phyloP scores from a whole-genome alignment of 83 land plant species.

The Larix sibirica region DNA sequence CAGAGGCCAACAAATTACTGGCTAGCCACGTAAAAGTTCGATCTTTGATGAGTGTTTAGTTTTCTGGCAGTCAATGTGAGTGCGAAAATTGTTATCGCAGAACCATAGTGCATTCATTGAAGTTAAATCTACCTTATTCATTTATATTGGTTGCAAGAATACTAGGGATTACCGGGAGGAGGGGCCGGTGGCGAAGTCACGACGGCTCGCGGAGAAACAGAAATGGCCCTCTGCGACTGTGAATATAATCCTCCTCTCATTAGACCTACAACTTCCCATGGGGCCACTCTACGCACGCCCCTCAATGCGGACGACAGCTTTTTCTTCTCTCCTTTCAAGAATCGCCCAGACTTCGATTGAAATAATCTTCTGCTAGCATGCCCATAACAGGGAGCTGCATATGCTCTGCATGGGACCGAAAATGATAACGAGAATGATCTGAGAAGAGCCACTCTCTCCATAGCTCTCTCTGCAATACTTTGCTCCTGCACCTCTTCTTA shows the following conservation, averaged over 20 bases:
- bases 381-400: no score
- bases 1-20: no score
- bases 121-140: background rate
- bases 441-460: slow-evolving; percentile 4
- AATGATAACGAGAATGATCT: background rate
- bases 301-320: no score
- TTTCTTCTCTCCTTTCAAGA: background rate
- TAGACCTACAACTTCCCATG: background rate
- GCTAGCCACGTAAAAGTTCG: no score
- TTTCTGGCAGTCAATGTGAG: no score
- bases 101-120: background rate
- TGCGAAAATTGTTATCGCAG: no score
- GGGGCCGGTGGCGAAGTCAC: slow-evolving; percentile 1
- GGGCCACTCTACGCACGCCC: background rate
- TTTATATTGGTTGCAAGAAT: background rate
- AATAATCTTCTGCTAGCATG: background rate
- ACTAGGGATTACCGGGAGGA: background rate
- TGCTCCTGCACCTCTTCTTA: background rate
- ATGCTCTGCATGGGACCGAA: background rate
- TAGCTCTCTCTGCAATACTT: background rate
- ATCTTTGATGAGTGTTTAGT: no score
- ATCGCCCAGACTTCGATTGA: background rate
- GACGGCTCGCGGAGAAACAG: background rate
- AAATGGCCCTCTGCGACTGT: background rate
- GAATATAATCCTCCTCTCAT: background rate